phyloP scores from a whole-genome alignment of 2,329 filamentous ascomycete species.

The Aspergillus sp. region DNA sequence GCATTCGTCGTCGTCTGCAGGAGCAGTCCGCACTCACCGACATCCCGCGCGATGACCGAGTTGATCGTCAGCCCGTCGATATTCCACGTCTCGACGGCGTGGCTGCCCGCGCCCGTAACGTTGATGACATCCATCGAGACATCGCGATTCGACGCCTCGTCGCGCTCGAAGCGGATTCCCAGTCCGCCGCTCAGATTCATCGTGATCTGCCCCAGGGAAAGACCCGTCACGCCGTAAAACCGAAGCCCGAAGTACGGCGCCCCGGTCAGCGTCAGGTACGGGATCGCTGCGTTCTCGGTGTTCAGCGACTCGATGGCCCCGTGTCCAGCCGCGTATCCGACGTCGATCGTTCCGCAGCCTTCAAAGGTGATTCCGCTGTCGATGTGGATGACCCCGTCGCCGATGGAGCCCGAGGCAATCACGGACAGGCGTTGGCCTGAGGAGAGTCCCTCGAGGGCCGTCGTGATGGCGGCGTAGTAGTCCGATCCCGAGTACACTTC shows the following conservation, averaged over 20 bases:
- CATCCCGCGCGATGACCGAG: constrained; percentile 15
- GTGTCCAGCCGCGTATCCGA: constrained; percentile 6
- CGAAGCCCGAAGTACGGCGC: constrained; percentile 18
- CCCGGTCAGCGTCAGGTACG: constrained; percentile 17
- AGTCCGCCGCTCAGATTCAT: constrained; percentile 20
- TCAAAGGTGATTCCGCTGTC: constrained; percentile 18
- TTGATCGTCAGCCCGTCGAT: constrained; percentile 21
- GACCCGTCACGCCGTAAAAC: constrained; percentile 16
- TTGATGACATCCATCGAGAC: constrained; percentile 18
- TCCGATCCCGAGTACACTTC: constrained; percentile 15
- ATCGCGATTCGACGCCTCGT: constrained; percentile 18
- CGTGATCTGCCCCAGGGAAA: constrained; percentile 13
- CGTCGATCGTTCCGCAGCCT: constrained; percentile 20
- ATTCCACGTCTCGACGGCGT: constrained; percentile 21
- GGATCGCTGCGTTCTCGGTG: constrained; percentile 13
- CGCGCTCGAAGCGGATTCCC: constrained; percentile 20
- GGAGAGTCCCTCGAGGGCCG: constrained; percentile 10
- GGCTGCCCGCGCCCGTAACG: constrained; percentile 17
- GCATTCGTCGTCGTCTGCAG: constrained; percentile 18
- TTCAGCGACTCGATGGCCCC: constrained; percentile 19
- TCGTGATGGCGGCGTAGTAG: constrained; percentile 14
- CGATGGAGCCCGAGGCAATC: constrained; percentile 18
- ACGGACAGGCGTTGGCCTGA: constrained; percentile 18
- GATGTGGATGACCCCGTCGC: constrained; percentile 12
- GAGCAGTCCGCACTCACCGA: constrained; percentile 19